These are phyloP conservation scores for Beta macrorhiza DNA, from an alignment of 179 eudicot genomes.

Conservation along the genomic window DNA sequence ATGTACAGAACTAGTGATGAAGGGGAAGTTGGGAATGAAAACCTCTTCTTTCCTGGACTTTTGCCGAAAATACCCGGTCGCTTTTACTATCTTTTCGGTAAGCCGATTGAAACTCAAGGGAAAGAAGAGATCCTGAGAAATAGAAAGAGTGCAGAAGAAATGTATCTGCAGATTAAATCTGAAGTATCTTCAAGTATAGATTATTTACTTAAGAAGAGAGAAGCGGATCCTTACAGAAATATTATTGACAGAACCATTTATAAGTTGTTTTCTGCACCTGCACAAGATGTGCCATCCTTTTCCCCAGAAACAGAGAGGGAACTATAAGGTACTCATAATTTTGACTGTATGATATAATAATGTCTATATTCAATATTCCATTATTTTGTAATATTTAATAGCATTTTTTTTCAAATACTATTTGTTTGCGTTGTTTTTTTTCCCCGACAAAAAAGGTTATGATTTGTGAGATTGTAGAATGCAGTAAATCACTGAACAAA, in stretches of 20 bases:
- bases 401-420: not conserved
- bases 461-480: not conserved
- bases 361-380: conserved; percentile 1
- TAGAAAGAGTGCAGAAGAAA: conserved; percentile 38
- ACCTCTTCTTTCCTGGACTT: conserved; percentile 51
- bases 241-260: conserved; percentile 50
- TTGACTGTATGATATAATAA: conserved; percentile 8
- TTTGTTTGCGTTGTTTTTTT: not conserved
- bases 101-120: conserved; percentile 70
- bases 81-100: conserved; percentile 68
- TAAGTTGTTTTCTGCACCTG: conserved; percentile 30
- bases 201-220: conserved; percentile 58
- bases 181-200: conserved; percentile 46
- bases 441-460: not conserved
- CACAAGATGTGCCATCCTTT: conserved; percentile 51
- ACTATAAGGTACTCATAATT: conserved; percentile 10
- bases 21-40: conserved; percentile 61
- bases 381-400: not conserved
- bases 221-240: conserved; percentile 69
- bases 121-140: conserved; percentile 44
- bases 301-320: conserved; percentile 36
- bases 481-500: not conserved
- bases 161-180: conserved; percentile 52
- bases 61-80: conserved; percentile 82
- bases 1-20: conserved; percentile 36